Percentiles rank a stretch among this genome's conserved stretches.
These are phyloP conservation scores for Pichia pseudocactophila DNA, from an alignment of 805 yeast genomes.

Conservation along the genomic window DNA sequence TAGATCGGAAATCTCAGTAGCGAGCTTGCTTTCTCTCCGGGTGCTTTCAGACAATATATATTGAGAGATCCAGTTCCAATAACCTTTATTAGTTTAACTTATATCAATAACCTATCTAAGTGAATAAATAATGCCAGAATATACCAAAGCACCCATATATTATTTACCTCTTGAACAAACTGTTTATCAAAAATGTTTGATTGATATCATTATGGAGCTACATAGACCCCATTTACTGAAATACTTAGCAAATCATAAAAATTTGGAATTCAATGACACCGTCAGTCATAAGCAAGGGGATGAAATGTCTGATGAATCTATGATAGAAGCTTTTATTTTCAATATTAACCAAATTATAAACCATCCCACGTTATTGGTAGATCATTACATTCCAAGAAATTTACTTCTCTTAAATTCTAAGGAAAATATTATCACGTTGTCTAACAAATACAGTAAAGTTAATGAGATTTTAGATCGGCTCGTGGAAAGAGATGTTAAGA, in stretches of 20 bases:
- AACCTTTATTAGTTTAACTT: too few relatives aligned
- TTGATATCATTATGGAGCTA: conserved; percentile 35
- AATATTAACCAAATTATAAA: conserved; percentile 43
- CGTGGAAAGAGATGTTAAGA: conserved; percentile 18
- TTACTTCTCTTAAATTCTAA: conserved; percentile 58
- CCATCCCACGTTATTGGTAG: conserved; percentile 67
- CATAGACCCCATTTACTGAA: conserved; percentile 26
- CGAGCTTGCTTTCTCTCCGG: too few relatives aligned
- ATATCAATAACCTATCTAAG: too few relatives aligned
- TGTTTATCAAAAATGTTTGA: conserved; percentile 34
- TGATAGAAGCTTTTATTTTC: conserved; percentile 34
- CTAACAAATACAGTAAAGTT: conserved; percentile 52
- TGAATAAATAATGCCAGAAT: background rate
- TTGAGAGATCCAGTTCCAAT: too few relatives aligned
- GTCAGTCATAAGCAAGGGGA: background rate
- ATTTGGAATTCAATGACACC: background rate
- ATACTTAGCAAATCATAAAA: conserved; percentile 1
- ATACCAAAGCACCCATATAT: conserved; percentile 16
- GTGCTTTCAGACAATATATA: too few relatives aligned
- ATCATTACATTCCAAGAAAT: conserved; percentile 69
- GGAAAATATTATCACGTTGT: conserved; percentile 40
- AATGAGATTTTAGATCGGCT: conserved; percentile 38
- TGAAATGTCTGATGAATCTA: conserved; percentile 23
- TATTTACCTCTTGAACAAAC: conserved; percentile 38
- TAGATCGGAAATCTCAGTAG: too few relatives aligned